These are phyloP conservation scores for Paramecium tetraurelia DNA, from an alignment of 73 alveolate species.

Conservation along the genomic window DNA sequence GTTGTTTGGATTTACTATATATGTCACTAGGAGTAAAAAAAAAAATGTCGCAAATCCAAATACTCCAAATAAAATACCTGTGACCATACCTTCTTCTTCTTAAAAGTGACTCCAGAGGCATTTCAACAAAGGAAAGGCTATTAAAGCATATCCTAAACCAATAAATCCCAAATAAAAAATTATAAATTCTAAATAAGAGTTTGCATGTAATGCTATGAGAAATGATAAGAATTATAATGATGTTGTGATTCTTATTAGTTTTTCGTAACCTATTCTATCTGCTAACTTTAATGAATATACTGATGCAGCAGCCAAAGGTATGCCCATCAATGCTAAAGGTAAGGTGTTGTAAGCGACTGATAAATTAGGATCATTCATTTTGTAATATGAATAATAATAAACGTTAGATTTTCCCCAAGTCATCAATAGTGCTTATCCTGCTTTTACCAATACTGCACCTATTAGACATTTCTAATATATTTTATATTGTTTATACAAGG, in stretches of 20 bases:
- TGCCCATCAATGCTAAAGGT: slow-evolving; percentile 26
- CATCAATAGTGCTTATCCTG: background rate
- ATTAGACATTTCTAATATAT: slow-evolving; percentile 6
- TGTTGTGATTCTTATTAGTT: background rate
- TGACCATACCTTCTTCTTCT: background rate
- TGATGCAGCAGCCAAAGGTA: slow-evolving; percentile 1
- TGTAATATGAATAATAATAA: slow-evolving; percentile 31
- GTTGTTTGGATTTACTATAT: slow-evolving; percentile 15
- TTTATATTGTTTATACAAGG: background rate
- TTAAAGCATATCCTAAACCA: background rate
- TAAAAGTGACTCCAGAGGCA: slow-evolving; percentile 21
- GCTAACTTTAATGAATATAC: slow-evolving; percentile 16
- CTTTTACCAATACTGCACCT: slow-evolving; percentile 16
- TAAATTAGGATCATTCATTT: slow-evolving; percentile 20
- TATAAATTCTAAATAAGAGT: background rate
- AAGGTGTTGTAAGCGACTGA: background rate
- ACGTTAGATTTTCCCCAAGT: slow-evolving; percentile 52
- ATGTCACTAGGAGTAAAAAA: background rate
- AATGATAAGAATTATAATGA: background rate
- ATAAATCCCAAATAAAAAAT: background rate
- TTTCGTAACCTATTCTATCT: background rate
- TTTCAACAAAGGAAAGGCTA: slow-evolving; percentile 1
- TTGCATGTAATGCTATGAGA: background rate
- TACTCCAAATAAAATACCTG: slow-evolving; percentile 20
- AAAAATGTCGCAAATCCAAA: slow-evolving; percentile 24